phyloP scores from a whole-genome alignment of 768 basidiomycete genomes.

The Austroboletus eburneus region DNA sequence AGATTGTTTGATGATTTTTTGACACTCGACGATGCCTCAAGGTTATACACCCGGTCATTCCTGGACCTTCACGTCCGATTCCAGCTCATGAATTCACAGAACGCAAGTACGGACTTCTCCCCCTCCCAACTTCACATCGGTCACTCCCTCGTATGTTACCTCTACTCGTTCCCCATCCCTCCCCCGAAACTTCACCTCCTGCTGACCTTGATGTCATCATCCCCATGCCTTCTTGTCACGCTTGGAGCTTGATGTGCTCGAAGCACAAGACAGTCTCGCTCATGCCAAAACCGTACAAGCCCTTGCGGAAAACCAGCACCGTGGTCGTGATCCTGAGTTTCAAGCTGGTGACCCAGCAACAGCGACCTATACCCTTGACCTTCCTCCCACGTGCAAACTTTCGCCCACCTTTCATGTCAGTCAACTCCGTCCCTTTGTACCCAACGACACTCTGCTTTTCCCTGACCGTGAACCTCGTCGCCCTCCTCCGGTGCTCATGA shows the following conservation, averaged over 20 bases:
- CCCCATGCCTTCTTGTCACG: background rate
- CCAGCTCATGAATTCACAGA: slow-evolving; percentile 11
- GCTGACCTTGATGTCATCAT: background rate
- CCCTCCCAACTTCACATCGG: slow-evolving; percentile 6
- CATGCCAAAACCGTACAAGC: slow-evolving; percentile 23
- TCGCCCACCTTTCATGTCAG: slow-evolving; percentile 27
- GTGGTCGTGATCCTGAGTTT: slow-evolving; percentile 19
- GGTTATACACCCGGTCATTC: no score
- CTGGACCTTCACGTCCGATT: no score
- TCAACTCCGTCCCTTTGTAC: slow-evolving; percentile 10
- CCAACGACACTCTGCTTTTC: slow-evolving; percentile 23
- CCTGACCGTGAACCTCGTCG: slow-evolving; percentile 9
- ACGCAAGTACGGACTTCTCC: slow-evolving; percentile 10
- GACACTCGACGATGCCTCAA: no score
- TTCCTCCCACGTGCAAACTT: slow-evolving; percentile 13
- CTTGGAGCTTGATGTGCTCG: slow-evolving; percentile 9
- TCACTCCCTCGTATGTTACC: background rate
- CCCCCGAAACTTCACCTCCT: no score
- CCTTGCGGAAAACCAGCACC: slow-evolving; percentile 12
- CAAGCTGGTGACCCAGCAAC: slow-evolving; percentile 12
- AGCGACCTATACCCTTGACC: slow-evolving; percentile 5
- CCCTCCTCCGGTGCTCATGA: slow-evolving; percentile 14
- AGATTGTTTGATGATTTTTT: no score
- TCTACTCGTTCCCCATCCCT: no score
- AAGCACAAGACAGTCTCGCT: slow-evolving; percentile 23